Conservation (phyloP, 768 basidiomycete genomes). For the Pulveroboletus sp. region DNA sequence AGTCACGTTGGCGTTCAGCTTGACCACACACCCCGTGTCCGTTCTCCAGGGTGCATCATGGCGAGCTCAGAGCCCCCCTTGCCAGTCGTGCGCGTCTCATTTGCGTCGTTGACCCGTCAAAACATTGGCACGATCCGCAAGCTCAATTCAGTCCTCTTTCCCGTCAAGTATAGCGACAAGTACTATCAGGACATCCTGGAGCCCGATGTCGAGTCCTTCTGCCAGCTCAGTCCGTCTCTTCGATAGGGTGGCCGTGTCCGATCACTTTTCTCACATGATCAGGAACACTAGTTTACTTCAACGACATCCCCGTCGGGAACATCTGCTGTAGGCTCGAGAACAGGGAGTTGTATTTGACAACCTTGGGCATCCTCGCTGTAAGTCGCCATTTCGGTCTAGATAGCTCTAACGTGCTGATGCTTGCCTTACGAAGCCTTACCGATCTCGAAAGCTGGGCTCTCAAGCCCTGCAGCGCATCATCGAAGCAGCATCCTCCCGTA, state of each 20-base stretch:
- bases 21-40: constrained; percentile 15
- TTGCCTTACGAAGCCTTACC: constrained; percentile 62
- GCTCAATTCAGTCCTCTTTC: constrained; percentile 76
- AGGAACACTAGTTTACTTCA: constrained; percentile 71
- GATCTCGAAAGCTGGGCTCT: constrained; percentile 72
- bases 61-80: constrained; percentile 18
- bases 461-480: constrained; percentile 65
- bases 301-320: constrained; percentile 87
- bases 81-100: constrained; percentile 47
- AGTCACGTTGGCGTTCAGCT: too few species aligned
- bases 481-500: constrained; percentile 52
- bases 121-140: constrained; percentile 70
- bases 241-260: constrained; percentile 8
- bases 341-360: constrained; percentile 72
- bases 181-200: constrained; percentile 79
- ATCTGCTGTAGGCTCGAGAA: constrained; percentile 82
- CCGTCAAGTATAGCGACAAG: constrained; percentile 83
- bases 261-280: constrained; percentile 21
- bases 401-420: constrained; percentile 13
- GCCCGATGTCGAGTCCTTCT: constrained; percentile 79
- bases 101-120: constrained; percentile 71
- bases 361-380: constrained; percentile 87
- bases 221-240: constrained; percentile 71
- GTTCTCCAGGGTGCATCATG: constrained; percentile 17
- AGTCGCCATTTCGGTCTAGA: constrained; percentile 26